Conservation (phyloP, 768 basidiomycete genomes). For the Trametes punicea region DNA sequence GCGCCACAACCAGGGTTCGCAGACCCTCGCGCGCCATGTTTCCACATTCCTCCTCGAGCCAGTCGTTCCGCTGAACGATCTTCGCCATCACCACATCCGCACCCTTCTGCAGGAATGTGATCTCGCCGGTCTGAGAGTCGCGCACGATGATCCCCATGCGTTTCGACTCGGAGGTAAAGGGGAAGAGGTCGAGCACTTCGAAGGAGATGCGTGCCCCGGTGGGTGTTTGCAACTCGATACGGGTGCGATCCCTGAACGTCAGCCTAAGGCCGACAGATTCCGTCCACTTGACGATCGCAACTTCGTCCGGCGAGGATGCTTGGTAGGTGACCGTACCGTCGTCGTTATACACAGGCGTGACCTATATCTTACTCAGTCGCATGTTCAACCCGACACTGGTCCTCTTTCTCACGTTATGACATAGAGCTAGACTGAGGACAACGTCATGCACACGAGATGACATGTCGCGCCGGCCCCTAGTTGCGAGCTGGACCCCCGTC, state of each 20-base stretch:
- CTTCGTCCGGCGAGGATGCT: slow-evolving; percentile 98
- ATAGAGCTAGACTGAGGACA: slow-evolving; percentile 88
- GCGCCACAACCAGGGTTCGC: slow-evolving; percentile 88
- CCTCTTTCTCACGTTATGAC: slow-evolving; percentile 78
- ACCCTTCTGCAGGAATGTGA: slow-evolving; percentile 92
- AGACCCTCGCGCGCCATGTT: slow-evolving; percentile 98
- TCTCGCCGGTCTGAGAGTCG: slow-evolving; percentile 70
- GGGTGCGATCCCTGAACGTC: slow-evolving; percentile 82
- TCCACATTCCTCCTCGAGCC: slow-evolving; percentile 97
- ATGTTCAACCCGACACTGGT: background rate
- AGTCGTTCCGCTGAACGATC: slow-evolving; percentile 96
- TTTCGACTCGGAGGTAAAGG: slow-evolving; percentile 98
- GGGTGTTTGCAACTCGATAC: slow-evolving; percentile 80
- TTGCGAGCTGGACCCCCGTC: slow-evolving; percentile 80
- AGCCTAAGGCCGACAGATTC: slow-evolving; percentile 91
- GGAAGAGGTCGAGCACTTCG: slow-evolving; percentile 92
- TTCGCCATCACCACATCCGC: slow-evolving; percentile 97
- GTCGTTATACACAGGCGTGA: slow-evolving; percentile 93
- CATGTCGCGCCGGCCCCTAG: slow-evolving; percentile 89
- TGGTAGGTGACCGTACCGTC: slow-evolving; percentile 96
- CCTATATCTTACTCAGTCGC: slow-evolving; percentile 43
- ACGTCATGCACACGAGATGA: slow-evolving; percentile 90
- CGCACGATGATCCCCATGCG: slow-evolving; percentile 98
- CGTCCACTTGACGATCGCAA: slow-evolving; percentile 97
- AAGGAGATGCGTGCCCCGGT: slow-evolving; percentile 61